These are phyloP conservation scores for Podospora conica DNA, from an alignment of 495 filamentous ascomycete genomes.

Conservation along the genomic window DNA sequence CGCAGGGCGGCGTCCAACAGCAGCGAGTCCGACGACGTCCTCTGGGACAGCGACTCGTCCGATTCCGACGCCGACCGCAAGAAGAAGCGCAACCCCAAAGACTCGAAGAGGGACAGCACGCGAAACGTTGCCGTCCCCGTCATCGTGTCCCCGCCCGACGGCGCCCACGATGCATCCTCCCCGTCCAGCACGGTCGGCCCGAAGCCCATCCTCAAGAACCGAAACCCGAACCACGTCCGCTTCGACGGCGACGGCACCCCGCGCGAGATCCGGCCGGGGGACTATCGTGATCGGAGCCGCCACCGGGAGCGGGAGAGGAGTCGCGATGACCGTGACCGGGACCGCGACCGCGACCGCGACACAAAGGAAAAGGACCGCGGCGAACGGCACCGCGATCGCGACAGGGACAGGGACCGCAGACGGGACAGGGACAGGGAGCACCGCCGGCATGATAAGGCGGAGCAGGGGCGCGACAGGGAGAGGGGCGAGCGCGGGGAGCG, in stretches of 20 bases:
- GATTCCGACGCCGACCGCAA: constrained; percentile 20
- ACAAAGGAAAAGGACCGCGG: constrained; percentile 8
- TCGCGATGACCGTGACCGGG: constrained; percentile 12
- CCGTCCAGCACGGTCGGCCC: constrained; percentile 37
- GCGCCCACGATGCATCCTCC: constrained; percentile 27
- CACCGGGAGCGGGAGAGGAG: constrained; percentile 21
- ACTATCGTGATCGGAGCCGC: constrained; percentile 16
- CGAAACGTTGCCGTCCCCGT: constrained; percentile 29
- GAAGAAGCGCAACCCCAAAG: constrained; percentile 8
- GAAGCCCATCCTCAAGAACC: constrained; percentile 48
- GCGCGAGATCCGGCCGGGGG: constrained; percentile 26
- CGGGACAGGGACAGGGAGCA: constrained; percentile 26
- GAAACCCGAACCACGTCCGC: constrained; percentile 42
- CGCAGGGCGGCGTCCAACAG: constrained; percentile 1
- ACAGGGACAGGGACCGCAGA: constrained; percentile 27
- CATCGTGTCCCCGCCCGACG: constrained; percentile 38
- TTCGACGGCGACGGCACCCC: constrained; percentile 37
- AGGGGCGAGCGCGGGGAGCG: constrained; percentile 21
- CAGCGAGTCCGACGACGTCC: constrained; percentile 16
- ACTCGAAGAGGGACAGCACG: background rate
- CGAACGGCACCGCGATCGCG: constrained; percentile 16
- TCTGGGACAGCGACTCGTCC: constrained; percentile 20
- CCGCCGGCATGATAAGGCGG: constrained; percentile 15
- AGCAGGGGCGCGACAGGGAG: constrained; percentile 18
- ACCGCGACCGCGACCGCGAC: constrained; percentile 17